Percentiles rank a stretch among this genome's conserved stretches.
Conservation (phyloP, 129 eudicot species). For the Arctium lappa region DNA sequence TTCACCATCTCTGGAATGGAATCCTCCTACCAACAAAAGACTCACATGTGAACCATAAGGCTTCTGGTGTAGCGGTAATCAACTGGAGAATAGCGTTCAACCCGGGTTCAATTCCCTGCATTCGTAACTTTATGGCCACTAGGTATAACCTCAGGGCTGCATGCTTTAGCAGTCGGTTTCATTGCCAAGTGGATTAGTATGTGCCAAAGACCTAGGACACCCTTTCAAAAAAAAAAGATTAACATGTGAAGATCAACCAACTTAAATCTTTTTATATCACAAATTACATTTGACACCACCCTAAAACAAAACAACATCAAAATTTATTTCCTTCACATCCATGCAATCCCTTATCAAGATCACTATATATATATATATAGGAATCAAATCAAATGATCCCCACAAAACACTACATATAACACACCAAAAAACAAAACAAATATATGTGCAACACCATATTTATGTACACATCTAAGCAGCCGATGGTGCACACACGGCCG, state of each 20-base stretch:
- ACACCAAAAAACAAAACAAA: not conserved
- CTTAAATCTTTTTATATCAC: not conserved
- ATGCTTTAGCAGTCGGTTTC: too few species aligned
- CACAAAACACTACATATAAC: not conserved
- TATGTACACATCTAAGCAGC: conserved; percentile 40
- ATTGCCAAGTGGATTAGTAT: too few species aligned
- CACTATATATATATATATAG: not conserved
- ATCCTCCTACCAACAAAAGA: not conserved
- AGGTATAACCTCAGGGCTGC: too few species aligned
- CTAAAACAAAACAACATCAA: too few species aligned
- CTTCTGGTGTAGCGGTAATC: too few species aligned
- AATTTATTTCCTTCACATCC: not conserved
- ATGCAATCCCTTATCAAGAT: not conserved
- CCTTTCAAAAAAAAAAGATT: too few species aligned
- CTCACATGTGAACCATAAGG: too few species aligned
- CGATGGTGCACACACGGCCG: conserved; percentile 61
- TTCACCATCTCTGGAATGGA: not conserved
- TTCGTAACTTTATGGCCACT: too few species aligned
- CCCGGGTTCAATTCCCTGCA: too few species aligned
- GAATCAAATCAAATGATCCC: not conserved
- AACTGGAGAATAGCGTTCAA: too few species aligned
- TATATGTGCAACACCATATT: not conserved
- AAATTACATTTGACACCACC: not conserved
- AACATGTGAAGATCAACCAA: not conserved
- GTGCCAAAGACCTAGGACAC: too few species aligned